Evolutionary conservation across 371 early-diverging fungal genomes (phyloP), one percentile per base, ranked within the genome.

Genomic region (Rhizoclosmatium hyalinum): DNA sequence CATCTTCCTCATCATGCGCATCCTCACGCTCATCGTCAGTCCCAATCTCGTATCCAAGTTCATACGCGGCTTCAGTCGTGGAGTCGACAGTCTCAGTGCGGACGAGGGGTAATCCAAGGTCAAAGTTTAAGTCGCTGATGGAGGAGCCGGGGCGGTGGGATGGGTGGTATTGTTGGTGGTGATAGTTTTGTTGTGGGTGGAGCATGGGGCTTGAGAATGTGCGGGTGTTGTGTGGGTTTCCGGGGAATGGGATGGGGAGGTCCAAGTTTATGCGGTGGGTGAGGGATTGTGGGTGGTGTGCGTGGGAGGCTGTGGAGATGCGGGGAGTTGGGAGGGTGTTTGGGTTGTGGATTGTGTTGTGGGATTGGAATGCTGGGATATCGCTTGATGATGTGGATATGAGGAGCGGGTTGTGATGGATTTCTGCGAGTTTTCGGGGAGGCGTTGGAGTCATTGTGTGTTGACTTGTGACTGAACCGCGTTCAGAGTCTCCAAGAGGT

Each of bases 1-100:
- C 65, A 32, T 65, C 65, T 0, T 65, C 32, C 24, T 41, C 65
- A 1, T 39, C 54, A 41, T 39, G 54, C n/a, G 8, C 54, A 12
- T 43, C 58, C 19, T 71, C 72, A 2, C 45, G 14, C 21, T 58
- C 57, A 21, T 50, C 62, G 17, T 47, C 44, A 12, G 21, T 47
- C 21, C 50, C 73, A 1, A 73, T 45, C 2, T 44, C 61, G 60
- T 74, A 74, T 5, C 74, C 74, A 6, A 74, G 68, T 47, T 65
- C 60, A 3, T 41, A 14, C 4, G 74, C 74, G 3, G 74, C 74
- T 65, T 65, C 74, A 1, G 57, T 56, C 45, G 74, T 74, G 42
- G 54, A 53, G 45, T 74, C 74, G 24, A 74, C 50, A 19, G 74
- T 74, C 4, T 56, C 60, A 14, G 68, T 74, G 39, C 74, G 66